Percentiles rank a stretch among this genome's conserved stretches.
Conservation (phyloP, 192 early-diverging fungal species). For the Coemansia umbellata region DNA sequence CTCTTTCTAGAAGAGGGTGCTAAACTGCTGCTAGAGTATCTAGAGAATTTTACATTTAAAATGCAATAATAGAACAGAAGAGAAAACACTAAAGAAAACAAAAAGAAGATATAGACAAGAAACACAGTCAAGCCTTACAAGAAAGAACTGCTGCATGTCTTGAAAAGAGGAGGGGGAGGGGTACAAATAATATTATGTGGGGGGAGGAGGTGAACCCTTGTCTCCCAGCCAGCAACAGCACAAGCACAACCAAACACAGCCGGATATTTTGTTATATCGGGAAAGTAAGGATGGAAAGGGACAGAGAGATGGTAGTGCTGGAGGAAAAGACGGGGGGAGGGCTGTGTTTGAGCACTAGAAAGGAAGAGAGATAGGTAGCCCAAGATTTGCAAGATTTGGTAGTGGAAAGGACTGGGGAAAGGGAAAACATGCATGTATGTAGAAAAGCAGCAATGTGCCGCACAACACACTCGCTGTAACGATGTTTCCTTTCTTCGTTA, state of each 20-base stretch:
- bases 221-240: not conserved
- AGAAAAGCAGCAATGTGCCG: not conserved
- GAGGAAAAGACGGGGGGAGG: not conserved
- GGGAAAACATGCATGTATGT: not conserved
- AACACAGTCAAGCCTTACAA: too few relatives aligned
- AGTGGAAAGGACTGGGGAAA: not conserved
- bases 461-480: not conserved
- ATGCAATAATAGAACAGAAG: slow-evolving; percentile 13
- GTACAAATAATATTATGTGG: not conserved
- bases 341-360: too few relatives aligned
- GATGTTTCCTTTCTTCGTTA: slow-evolving; percentile 2
- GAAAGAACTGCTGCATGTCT: too few relatives aligned
- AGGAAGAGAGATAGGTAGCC: too few relatives aligned
- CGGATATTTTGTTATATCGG: too few relatives aligned
- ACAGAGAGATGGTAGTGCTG: not conserved
- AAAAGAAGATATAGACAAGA: slow-evolving; percentile 4
- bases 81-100: slow-evolving; percentile 1
- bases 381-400: too few relatives aligned
- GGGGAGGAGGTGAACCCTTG: not conserved
- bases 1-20: too few relatives aligned
- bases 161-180: not conserved
- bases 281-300: not conserved
- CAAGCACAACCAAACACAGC: too few relatives aligned
- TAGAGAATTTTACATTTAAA: slow-evolving; percentile 12
- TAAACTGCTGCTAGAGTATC: too few relatives aligned